phyloP scores from a whole-genome alignment of 2,329 filamentous ascomycete species.

The Stromatinia cepivora region DNA sequence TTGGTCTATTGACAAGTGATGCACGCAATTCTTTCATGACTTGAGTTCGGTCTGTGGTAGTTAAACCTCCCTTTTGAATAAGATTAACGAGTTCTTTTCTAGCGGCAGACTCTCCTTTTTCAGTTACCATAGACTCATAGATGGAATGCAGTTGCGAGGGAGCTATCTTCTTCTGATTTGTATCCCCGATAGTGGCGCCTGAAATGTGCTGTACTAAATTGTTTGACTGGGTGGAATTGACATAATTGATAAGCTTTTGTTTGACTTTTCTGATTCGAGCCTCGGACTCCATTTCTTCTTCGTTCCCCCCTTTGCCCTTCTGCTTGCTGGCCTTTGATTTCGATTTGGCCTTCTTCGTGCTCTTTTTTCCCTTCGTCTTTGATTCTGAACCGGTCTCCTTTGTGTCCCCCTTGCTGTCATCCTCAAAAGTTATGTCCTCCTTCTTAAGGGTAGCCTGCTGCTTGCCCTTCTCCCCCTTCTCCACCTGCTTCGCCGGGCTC shows the following conservation, averaged over 20 bases:
- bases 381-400: not conserved
- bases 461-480: not conserved
- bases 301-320: not conserved
- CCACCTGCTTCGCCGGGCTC: not conserved
- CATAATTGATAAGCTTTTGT: slow-evolving; percentile 12
- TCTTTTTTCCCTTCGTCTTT: slow-evolving; percentile 1
- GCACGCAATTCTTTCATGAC: slow-evolving; percentile 22
- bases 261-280: slow-evolving; percentile 20
- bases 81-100: slow-evolving; percentile 17
- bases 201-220: not conserved
- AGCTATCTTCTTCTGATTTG: not conserved
- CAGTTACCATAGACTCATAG: slow-evolving; percentile 19
- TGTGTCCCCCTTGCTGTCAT: not conserved
- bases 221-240: slow-evolving; percentile 1
- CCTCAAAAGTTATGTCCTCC: not conserved
- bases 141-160: slow-evolving; percentile 20
- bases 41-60: slow-evolving; percentile 17
- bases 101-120: slow-evolving; percentile 14
- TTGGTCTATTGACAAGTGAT: slow-evolving; percentile 14
- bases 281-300: slow-evolving; percentile 7
- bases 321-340: not conserved
- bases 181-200: not conserved
- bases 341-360: not conserved
- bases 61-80: slow-evolving; percentile 23
- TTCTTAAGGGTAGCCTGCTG: no score